Percentiles rank a stretch among this genome's conserved stretches.
These are phyloP conservation scores for Tuber borchii DNA, from an alignment of 495 filamentous ascomycete species.

Conservation along the genomic window DNA sequence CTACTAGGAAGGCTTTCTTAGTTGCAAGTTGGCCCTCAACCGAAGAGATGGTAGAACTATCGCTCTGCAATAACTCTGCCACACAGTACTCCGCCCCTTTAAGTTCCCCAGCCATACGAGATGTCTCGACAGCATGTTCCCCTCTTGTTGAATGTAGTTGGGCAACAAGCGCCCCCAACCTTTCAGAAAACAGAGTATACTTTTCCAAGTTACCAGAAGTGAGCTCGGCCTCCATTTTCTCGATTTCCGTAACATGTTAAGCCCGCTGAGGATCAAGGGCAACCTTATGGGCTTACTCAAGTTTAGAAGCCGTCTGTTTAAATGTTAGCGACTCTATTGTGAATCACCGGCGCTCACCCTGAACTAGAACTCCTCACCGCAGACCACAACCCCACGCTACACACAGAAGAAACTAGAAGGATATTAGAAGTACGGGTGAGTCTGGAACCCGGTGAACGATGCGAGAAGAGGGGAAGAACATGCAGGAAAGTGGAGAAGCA, in stretches of 20 bases:
- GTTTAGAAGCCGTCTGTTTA: slow-evolving; percentile 33
- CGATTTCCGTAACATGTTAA: slow-evolving; percentile 28
- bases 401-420: too few species aligned
- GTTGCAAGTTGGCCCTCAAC: slow-evolving; percentile 27
- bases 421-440: too few species aligned
- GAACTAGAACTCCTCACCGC: too few species aligned
- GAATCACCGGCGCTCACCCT: too few species aligned
- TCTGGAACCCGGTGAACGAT: too few species aligned
- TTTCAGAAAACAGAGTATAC: slow-evolving; percentile 33
- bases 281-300: slow-evolving; percentile 28
- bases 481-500: too few species aligned
- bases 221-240: slow-evolving; percentile 21
- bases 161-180: slow-evolving; percentile 28
- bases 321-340: slow-evolving; percentile 35
- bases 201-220: slow-evolving; percentile 31
- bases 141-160: slow-evolving; percentile 18
- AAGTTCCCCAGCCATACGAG: slow-evolving; percentile 26
- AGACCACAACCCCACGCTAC: too few species aligned
- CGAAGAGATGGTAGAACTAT: slow-evolving; percentile 17
- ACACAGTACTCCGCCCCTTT: slow-evolving; percentile 27
- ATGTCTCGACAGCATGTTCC: slow-evolving; percentile 26
- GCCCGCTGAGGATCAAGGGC: slow-evolving; percentile 29
- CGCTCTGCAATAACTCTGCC: slow-evolving; percentile 21
- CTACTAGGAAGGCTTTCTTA: slow-evolving; percentile 18
- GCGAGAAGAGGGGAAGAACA: too few species aligned